Evolutionary conservation across 169 alveolate species (phyloP), one percentile per base, ranked within the genome.

Genomic region (Eimeria necatrix): DNA sequence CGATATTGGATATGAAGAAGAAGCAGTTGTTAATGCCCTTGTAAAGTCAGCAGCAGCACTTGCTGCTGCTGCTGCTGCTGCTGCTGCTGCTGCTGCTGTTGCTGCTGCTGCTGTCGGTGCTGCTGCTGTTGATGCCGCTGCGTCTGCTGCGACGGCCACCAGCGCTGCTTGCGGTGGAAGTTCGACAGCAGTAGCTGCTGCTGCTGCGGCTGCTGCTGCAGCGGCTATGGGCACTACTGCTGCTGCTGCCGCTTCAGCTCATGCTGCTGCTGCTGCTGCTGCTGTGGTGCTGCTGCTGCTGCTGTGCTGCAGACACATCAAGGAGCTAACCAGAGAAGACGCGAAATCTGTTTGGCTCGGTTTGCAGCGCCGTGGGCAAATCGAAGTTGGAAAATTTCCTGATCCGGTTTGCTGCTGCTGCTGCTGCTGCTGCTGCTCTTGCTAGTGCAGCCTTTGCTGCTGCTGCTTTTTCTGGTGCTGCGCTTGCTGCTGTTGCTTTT

Each of bases 51-150:
- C 64, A 56, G 14, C 64, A 8, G 14, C 8, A 56, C 64, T n/a
- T n/a, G n/a, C n/a, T n/a, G n/a, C n/a, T n/a, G n/a, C n/a, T n/a
- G 64, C 64, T 56, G 64, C 64, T 56, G 64, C 64, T 56, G 64
- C 64, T 56, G 64, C 64, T 56, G 64, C 64, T 56, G 64, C 64
- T 14, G 14, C 64, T 56, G 14, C 64, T 56, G 14, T 14, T 56
- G 14, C 64, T 56, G 14, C 64, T 56, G 14, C 64, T 56, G 14
- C 64, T 56, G 14, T 14, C 14, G 14, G 20, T 56, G 14, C 64
- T 56, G 14, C 64, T 56, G 14, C 64, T 56, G 14, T 14, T 56
- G 14, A 8, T 56, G 14, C 64, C 14, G 14, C 64, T 56, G 14
- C 64, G 8, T 9, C 14, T 56, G 14, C 64, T 56, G 14, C 14